These are phyloP conservation scores for Murraya paniculata DNA, from an alignment of 345 rosid genomes.

Conservation along the genomic window DNA sequence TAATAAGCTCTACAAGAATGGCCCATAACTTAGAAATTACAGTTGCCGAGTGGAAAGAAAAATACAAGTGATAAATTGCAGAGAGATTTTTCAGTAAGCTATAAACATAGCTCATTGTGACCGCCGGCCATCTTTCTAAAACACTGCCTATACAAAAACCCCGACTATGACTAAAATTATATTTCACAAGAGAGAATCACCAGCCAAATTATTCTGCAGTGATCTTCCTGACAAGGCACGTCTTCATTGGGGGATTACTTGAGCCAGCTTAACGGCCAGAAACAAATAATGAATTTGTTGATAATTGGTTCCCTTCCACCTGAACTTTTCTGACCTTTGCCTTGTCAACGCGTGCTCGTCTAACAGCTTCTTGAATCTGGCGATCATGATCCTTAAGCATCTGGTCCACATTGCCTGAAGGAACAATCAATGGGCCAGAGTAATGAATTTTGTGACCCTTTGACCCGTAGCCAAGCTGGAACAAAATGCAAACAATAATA, in stretches of 20 bases:
- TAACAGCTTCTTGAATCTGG: constrained; percentile 89
- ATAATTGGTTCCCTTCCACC: constrained; percentile 55
- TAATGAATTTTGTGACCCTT: constrained; percentile 91
- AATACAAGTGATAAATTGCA: constrained; percentile 23
- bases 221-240: constrained; percentile 16
- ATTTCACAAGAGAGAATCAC: constrained; percentile 23
- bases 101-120: constrained; percentile 25
- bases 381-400: constrained; percentile 96
- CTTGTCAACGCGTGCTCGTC: constrained; percentile 84
- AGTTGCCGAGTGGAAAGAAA: constrained; percentile 22
- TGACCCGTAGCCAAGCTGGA: constrained; percentile 84
- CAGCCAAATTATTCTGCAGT: constrained; percentile 21
- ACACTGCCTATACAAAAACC: constrained; percentile 41
- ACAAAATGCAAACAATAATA: neutral
- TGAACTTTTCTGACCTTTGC: constrained; percentile 74
- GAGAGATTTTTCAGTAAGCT: constrained; percentile 20
- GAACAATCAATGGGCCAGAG: constrained; percentile 87
- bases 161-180: constrained; percentile 14
- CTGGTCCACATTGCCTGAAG: constrained; percentile 90
- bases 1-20: constrained; percentile 33
- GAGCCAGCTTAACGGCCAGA: constrained; percentile 62
- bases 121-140: constrained; percentile 27
- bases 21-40: constrained; percentile 17
- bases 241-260: constrained; percentile 18
- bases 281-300: constrained; percentile 63